A percentile compares a stretch with the other conserved stretches of the same genome.
Conservation (phyloP, 805 yeast genomes). For the Myxozyma geophila region DNA sequence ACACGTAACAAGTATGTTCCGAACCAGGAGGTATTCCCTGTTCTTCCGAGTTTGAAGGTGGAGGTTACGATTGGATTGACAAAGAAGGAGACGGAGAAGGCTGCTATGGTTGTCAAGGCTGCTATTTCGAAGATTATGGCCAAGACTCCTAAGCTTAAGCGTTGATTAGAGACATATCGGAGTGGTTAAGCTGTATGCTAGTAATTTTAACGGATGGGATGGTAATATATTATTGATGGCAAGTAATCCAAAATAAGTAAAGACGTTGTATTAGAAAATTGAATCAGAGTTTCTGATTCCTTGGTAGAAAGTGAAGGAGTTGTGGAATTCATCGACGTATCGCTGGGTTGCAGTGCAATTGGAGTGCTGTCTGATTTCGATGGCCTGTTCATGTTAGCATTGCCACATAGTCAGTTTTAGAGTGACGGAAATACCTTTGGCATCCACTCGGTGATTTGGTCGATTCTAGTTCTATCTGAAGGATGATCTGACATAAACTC, state of each 20-base stretch:
- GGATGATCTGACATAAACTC: conserved; percentile 91
- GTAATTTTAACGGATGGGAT: too few species aligned
- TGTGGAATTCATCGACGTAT: conserved; percentile 10
- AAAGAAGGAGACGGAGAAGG: conserved; percentile 51
- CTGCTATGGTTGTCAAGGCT: conserved; percentile 45
- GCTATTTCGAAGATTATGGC: conserved; percentile 37
- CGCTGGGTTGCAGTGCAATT: conserved; percentile 6
- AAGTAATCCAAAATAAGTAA: too few species aligned
- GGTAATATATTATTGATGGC: too few species aligned
- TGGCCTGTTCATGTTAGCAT: conserved; percentile 14
- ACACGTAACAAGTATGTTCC: conserved; percentile 66
- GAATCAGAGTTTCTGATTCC: conserved; percentile 12
- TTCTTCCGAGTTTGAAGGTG: conserved; percentile 63
- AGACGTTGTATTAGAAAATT: background rate
- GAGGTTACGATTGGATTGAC: conserved; percentile 55
- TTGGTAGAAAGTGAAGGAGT: conserved; percentile 5
- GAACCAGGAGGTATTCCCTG: conserved; percentile 74
- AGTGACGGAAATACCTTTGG: conserved; percentile 24
- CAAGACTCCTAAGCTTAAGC: conserved; percentile 31
- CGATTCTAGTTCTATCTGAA: conserved; percentile 70
- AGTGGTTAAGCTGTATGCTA: background rate
- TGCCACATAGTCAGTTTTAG: background rate
- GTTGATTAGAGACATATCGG: conserved; percentile 1
- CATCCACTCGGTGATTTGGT: conserved; percentile 67
- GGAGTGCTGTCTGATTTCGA: conserved; percentile 13